Evolutionary conservation across 805 yeast species (phyloP), one percentile per base, ranked within the genome.

Genomic region (Saturnispora halmiae): DNA sequence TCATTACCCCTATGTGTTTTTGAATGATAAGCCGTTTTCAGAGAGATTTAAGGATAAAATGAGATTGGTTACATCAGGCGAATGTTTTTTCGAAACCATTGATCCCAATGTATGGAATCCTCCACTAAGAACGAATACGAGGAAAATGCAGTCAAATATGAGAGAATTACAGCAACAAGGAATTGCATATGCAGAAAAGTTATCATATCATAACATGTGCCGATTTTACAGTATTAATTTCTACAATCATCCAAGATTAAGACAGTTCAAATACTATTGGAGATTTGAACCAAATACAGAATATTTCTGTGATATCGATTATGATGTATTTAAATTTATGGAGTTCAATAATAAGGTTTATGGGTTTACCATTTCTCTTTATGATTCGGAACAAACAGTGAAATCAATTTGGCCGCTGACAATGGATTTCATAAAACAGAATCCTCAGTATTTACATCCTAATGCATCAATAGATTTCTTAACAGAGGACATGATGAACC

Each of bases 201-300:
- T 55, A 16, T 78, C 87, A 0, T 84, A 84, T 51, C 94, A 82
- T 52, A 79, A 82, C 52, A 84, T 84, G 94, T 84, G 94, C 56
- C 69, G 94, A 20, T 84, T 79, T 59, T 82, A 82, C 56, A 75
- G 81, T 37, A 75, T 74, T 10, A 61, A 61, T 43, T 81, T 83
- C 52, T 81, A 70, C 54, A 68, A 79, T 37, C 73, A 80, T 46
- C 82, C 82, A 10, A 69, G 73, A 42, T 56, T 84, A 54, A 63
- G 67, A 44, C 65, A 82, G 44, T 79, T 69, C 60, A 70, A 67
- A 50, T 84, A 79, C 60, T 81, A 80, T 54, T 84, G 94, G 95
- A 65, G 95, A 46, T 66, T 84, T 36, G 94, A 84, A 59, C 94
- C 94, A 6, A 64, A 63, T 27, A 83, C 85, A 1, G 66, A 69